A percentile compares a stretch with the other conserved stretches of the same genome.
Evolutionary conservation across 2,329 filamentous ascomycete genomes (phyloP).

Genomic region (Sarocladiaceae sp.): DNA sequence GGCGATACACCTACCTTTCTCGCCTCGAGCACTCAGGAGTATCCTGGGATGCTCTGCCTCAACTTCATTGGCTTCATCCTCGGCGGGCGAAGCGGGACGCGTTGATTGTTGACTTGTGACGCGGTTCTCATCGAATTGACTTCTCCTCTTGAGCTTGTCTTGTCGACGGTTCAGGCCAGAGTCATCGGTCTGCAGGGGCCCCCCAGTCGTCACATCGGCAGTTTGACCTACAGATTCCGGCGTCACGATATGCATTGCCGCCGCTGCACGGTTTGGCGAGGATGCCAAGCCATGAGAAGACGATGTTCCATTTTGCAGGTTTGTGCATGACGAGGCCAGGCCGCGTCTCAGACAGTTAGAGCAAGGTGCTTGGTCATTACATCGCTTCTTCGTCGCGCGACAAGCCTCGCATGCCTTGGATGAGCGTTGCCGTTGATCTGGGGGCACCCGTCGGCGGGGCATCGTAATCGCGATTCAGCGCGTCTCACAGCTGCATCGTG

Average conservation of each 20-base stretch:
- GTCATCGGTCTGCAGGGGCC: neutral
- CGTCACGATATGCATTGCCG: constrained; percentile 4
- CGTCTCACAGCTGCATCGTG: neutral
- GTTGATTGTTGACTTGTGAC: constrained; percentile 1
- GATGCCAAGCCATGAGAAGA: neutral
- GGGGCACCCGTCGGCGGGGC: constrained; percentile 7
- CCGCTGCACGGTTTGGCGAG: neutral
- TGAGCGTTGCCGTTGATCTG: constrained; percentile 6
- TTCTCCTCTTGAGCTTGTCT: constrained; percentile 1
- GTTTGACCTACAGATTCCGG: constrained; percentile 4
- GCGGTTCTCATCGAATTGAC: neutral
- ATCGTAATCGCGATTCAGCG: no score
- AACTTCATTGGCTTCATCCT: neutral
- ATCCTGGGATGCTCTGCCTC: constrained; percentile 6
- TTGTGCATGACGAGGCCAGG: constrained; percentile 5
- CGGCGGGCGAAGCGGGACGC: neutral
- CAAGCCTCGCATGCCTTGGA: constrained; percentile 6
- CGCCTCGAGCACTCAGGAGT: constrained; percentile 2
- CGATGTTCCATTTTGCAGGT: neutral
- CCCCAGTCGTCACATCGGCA: neutral
- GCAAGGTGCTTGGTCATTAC: constrained; percentile 5
- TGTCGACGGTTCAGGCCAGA: neutral
- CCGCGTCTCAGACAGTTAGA: constrained; percentile 5
- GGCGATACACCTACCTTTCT: neutral
- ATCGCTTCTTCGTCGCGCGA: constrained; percentile 8